Conservation (phyloP, 805 yeast species). For the Kuraishia hungarica region DNA sequence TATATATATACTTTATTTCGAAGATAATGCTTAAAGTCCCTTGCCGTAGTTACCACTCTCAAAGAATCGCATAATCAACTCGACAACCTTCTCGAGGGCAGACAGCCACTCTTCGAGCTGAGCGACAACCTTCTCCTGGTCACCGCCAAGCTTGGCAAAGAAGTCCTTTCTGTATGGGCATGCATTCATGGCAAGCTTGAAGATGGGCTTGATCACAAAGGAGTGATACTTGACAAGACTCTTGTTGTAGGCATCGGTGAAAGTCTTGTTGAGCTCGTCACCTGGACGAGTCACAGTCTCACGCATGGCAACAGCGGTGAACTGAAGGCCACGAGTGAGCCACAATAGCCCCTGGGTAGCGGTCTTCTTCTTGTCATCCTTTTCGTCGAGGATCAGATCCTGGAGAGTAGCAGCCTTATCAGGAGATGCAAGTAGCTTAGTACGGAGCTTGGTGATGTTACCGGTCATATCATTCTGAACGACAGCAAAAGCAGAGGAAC, state of each 20-base stretch:
- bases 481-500: slow-evolving; percentile 76
- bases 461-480: slow-evolving; percentile 88
- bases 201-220: slow-evolving; percentile 75
- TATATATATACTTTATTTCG: not conserved
- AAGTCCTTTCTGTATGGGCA: slow-evolving; percentile 88
- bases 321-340: slow-evolving; percentile 79
- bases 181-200: slow-evolving; percentile 91
- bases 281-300: slow-evolving; percentile 61
- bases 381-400: slow-evolving; percentile 68
- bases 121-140: slow-evolving; percentile 53
- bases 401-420: slow-evolving; percentile 60
- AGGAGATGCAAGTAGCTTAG: slow-evolving; percentile 59
- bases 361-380: slow-evolving; percentile 50
- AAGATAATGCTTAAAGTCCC: slow-evolving; percentile 45
- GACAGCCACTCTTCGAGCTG: slow-evolving; percentile 69
- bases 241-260: slow-evolving; percentile 76
- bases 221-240: slow-evolving; percentile 78
- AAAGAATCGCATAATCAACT: slow-evolving; percentile 65
- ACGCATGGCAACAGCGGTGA: slow-evolving; percentile 86
- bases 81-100: slow-evolving; percentile 69
- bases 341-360: slow-evolving; percentile 90
- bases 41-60: slow-evolving; percentile 80
- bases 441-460: slow-evolving; percentile 67
- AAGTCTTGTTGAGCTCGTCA: slow-evolving; percentile 63
- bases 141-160: slow-evolving; percentile 73